These are phyloP conservation scores for Mortierella sp. DNA, from an alignment of 371 early-diverging fungal genomes.

Conservation along the genomic window DNA sequence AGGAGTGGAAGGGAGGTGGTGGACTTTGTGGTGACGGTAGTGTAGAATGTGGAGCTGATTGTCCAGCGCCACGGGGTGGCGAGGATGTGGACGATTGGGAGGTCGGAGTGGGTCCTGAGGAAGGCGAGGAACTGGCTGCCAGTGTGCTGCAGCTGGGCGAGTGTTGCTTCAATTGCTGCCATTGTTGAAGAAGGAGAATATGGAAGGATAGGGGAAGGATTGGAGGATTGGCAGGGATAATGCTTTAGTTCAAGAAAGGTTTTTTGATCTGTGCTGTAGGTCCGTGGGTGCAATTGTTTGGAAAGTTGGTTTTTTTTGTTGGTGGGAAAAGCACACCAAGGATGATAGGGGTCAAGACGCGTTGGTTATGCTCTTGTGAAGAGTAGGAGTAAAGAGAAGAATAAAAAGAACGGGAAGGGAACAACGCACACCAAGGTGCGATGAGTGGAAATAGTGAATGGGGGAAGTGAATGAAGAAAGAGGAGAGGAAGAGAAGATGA, in stretches of 20 bases:
- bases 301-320: neutral
- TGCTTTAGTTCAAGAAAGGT: neutral
- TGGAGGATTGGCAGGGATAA: neutral
- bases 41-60: slow-evolving; percentile 3
- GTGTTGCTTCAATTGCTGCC: neutral
- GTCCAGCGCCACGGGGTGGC: slow-evolving; percentile 27
- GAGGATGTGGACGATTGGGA: neutral
- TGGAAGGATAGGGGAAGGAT: neutral
- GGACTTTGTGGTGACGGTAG: slow-evolving; percentile 20
- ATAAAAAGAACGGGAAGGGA: neutral
- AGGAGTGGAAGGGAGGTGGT: neutral
- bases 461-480: neutral
- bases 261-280: neutral
- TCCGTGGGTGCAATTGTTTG: neutral
- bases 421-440: neutral
- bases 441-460: neutral
- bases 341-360: neutral
- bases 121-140: neutral
- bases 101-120: neutral
- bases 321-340: neutral
- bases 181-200: neutral
- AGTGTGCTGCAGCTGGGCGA: neutral
- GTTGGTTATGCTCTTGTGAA: neutral
- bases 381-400: neutral
- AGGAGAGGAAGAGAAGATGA: neutral